Evolutionary conservation across 2,329 filamentous ascomycete species (phyloP).

Genomic region (Parafenestella ontariensis): DNA sequence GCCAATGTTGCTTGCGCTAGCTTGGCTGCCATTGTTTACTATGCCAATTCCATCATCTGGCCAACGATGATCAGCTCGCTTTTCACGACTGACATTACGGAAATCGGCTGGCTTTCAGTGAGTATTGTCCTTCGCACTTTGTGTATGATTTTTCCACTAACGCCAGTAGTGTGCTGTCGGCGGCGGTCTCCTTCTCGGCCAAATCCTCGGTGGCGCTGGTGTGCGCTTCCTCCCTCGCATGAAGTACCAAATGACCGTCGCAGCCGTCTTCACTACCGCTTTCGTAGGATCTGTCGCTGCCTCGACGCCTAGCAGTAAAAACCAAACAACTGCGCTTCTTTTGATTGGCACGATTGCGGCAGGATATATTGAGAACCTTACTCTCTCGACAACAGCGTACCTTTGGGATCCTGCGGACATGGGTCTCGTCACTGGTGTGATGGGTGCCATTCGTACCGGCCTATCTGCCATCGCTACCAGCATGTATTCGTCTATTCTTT

Average conservation of each 20-base stretch:
- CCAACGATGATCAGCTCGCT: conserved; percentile 38
- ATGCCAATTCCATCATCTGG: conserved; percentile 43
- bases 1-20: conserved; percentile 42
- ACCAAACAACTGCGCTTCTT: conserved; percentile 27
- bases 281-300: conserved; percentile 37
- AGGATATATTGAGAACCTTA: conserved; percentile 43
- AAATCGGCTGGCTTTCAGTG: conserved; percentile 43
- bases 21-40: conserved; percentile 45
- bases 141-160: conserved; percentile 6
- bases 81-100: conserved; percentile 35
- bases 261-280: conserved; percentile 28
- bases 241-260: conserved; percentile 43
- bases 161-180: conserved; percentile 34
- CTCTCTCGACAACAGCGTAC: conserved; percentile 33
- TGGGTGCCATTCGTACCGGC: conserved; percentile 39
- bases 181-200: conserved; percentile 41
- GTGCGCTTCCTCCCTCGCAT: conserved; percentile 38
- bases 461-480: conserved; percentile 33
- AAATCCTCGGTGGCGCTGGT: conserved; percentile 40
- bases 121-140: background rate
- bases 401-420: conserved; percentile 44
- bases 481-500: conserved; percentile 43
- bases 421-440: conserved; percentile 39
- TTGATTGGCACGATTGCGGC: conserved; percentile 36
- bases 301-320: conserved; percentile 22